These are phyloP conservation scores for Kickxella alabastrina DNA, from an alignment of 192 early-diverging fungal genomes.

Conservation along the genomic window DNA sequence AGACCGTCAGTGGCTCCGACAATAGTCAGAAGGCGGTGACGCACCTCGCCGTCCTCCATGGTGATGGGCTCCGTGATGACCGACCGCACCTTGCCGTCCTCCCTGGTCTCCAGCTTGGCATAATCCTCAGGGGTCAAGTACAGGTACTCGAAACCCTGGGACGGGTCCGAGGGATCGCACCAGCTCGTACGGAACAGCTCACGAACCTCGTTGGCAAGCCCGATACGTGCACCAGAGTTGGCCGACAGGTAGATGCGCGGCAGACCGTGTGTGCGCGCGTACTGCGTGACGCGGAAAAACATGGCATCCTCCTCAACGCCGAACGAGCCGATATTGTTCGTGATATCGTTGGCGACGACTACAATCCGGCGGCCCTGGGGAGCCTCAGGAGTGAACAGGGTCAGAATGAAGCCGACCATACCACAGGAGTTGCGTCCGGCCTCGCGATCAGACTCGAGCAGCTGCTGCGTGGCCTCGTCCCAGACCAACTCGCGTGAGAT, in stretches of 20 bases:
- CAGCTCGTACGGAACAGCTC: slow-evolving; percentile 83
- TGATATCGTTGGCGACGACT: slow-evolving; percentile 98
- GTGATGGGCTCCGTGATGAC: slow-evolving; percentile 70
- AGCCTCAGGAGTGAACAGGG: slow-evolving; percentile 88
- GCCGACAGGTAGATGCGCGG: slow-evolving; percentile 95
- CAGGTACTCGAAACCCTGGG: slow-evolving; percentile 89
- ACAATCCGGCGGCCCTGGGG: slow-evolving; percentile 83
- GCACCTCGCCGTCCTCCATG: slow-evolving; percentile 62
- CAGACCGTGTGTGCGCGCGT: slow-evolving; percentile 77
- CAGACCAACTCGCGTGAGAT: slow-evolving; percentile 83
- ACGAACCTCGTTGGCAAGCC: slow-evolving; percentile 90
- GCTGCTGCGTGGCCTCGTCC: slow-evolving; percentile 65
- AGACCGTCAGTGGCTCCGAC: slow-evolving; percentile 85
- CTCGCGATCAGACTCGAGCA: slow-evolving; percentile 74
- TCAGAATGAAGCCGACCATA: slow-evolving; percentile 95
- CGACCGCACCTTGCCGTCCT: slow-evolving; percentile 59
- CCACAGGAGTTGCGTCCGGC: slow-evolving; percentile 89
- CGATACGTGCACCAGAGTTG: slow-evolving; percentile 98
- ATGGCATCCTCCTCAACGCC: slow-evolving; percentile 89
- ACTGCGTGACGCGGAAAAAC: slow-evolving; percentile 89
- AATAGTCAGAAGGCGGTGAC: slow-evolving; percentile 80
- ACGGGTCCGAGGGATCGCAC: slow-evolving; percentile 74
- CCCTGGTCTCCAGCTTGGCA: slow-evolving; percentile 55
- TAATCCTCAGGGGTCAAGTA: slow-evolving; percentile 79
- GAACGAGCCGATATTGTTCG: slow-evolving; percentile 95